Evolutionary conservation across 2,329 filamentous ascomycete genomes (phyloP).

Genomic region (Stagonosporopsis rhizophila): DNA sequence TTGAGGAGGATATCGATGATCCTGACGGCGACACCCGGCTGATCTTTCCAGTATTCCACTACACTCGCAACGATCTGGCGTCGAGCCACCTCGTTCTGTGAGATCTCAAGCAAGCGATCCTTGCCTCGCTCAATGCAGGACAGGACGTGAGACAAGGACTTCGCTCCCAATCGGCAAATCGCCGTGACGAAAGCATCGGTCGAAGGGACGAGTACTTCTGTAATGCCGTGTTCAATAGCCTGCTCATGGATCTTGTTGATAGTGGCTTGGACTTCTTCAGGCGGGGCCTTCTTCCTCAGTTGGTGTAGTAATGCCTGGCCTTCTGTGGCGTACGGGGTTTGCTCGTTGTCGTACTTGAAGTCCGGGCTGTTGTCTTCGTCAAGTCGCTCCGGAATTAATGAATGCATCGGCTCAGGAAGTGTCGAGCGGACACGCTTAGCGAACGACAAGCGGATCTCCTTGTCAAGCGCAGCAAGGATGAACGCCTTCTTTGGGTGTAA

Average conservation of each 20-base stretch:
- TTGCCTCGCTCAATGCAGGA: conserved; percentile 96
- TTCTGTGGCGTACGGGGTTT: conserved; percentile 83
- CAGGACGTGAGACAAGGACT: conserved; percentile 93
- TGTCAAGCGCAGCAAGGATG: conserved; percentile 87
- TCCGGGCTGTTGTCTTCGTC: conserved; percentile 94
- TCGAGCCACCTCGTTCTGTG: conserved; percentile 74
- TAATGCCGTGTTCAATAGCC: conserved; percentile 71
- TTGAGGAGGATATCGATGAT: conserved; percentile 98
- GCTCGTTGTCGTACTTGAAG: conserved; percentile 84
- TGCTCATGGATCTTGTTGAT: conserved; percentile 83
- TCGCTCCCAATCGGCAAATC: conserved; percentile 91
- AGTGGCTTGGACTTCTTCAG: conserved; percentile 84
- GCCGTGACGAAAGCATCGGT: conserved; percentile 94
- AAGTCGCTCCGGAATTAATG: conserved; percentile 82
- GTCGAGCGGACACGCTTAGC: conserved; percentile 95
- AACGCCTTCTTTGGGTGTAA: conserved; percentile 92
- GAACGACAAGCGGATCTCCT: conserved; percentile 96
- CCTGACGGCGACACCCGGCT: conserved; percentile 88
- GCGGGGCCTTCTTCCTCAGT: conserved; percentile 81
- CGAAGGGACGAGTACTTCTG: conserved; percentile 80
- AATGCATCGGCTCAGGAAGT: conserved; percentile 81
- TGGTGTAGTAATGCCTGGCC: conserved; percentile 82
- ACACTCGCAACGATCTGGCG: conserved; percentile 90
- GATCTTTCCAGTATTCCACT: conserved; percentile 90
- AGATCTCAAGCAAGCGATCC: conserved; percentile 81